A percentile compares a stretch with the other conserved stretches of the same genome.
These are phyloP conservation scores for Punctularia strigosozonata DNA, from an alignment of 768 basidiomycete genomes.

Conservation along the genomic window DNA sequence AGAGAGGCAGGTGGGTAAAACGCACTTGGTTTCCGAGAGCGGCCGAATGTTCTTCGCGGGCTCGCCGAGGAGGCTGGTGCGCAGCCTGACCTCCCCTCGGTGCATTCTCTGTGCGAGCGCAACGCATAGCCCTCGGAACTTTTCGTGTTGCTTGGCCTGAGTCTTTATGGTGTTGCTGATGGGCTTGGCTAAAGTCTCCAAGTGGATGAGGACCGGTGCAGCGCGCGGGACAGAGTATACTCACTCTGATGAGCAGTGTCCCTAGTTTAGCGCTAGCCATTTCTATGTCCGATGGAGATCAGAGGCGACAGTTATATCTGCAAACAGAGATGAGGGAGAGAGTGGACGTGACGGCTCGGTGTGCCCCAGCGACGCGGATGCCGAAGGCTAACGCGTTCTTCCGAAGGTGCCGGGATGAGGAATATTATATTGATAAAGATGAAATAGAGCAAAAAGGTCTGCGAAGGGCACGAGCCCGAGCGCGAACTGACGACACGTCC, in stretches of 20 bases:
- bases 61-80: slow-evolving; percentile 70
- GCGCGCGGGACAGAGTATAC: not conserved
- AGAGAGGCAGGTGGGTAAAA: slow-evolving; percentile 3
- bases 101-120: slow-evolving; percentile 69
- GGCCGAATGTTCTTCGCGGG: slow-evolving; percentile 62
- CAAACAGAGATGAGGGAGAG: no score
- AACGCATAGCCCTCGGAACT: slow-evolving; percentile 61
- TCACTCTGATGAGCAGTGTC: slow-evolving; percentile 2
- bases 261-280: not conserved
- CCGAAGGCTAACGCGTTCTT: no score
- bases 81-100: slow-evolving; percentile 56
- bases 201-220: slow-evolving; percentile 1
- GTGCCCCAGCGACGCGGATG: no score
- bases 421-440: no score
- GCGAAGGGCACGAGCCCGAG: slow-evolving; percentile 57
- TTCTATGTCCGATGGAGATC: no score
- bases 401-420: no score
- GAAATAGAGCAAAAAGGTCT: slow-evolving; percentile 53
- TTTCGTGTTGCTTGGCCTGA: slow-evolving; percentile 65
- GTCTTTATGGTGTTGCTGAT: slow-evolving; percentile 57
- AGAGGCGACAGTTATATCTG: no score
- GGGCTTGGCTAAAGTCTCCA: slow-evolving; percentile 75
- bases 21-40: slow-evolving; percentile 63
- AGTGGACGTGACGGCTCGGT: no score
- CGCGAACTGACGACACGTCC: slow-evolving; percentile 78